Evolutionary conservation across 257 asterid species (phyloP).

Genomic region (Nicotiana knightiana): DNA sequence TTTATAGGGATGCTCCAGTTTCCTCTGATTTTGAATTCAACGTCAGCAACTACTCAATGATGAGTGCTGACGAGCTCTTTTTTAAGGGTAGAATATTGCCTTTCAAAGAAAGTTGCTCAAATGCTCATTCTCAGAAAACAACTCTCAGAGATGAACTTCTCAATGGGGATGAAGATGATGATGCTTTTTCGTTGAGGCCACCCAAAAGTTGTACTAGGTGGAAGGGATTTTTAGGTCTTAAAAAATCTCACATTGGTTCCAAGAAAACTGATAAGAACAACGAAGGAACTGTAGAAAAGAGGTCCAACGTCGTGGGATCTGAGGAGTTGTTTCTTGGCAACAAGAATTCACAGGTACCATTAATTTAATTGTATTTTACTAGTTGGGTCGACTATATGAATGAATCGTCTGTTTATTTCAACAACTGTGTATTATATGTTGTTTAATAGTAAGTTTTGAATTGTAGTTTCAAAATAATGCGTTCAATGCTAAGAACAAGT

Average conservation of each 20-base stretch:
- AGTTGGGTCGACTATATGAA: neutral
- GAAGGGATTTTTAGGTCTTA: constrained; percentile 78
- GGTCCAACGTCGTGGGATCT: neutral
- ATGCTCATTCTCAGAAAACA: constrained; percentile 20
- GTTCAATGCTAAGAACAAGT: too few species aligned
- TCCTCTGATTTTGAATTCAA: constrained; percentile 88
- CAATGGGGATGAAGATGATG: constrained; percentile 29
- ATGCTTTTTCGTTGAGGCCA: constrained; percentile 42
- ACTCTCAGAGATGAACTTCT: constrained; percentile 74
- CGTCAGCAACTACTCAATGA: constrained; percentile 66
- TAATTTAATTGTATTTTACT: too few species aligned
- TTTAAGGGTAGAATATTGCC: constrained; percentile 73
- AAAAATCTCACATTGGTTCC: constrained; percentile 72
- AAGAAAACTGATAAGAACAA: constrained; percentile 39
- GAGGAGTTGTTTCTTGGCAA: constrained; percentile 18
- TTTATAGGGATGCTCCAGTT: constrained; percentile 65
- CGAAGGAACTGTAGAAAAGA: constrained; percentile 21
- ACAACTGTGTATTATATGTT: too few species aligned
- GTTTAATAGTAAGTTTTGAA: too few species aligned
- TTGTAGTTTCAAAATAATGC: too few species aligned
- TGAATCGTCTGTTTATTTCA: neutral
- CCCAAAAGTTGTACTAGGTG: constrained; percentile 79
- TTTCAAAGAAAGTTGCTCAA: constrained; percentile 36
- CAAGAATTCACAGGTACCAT: constrained; percentile 36
- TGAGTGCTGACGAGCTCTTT: constrained; percentile 83